phyloP scores from a whole-genome alignment of 192 early-diverging fungal species.

The Entophlyctis luteolus region DNA sequence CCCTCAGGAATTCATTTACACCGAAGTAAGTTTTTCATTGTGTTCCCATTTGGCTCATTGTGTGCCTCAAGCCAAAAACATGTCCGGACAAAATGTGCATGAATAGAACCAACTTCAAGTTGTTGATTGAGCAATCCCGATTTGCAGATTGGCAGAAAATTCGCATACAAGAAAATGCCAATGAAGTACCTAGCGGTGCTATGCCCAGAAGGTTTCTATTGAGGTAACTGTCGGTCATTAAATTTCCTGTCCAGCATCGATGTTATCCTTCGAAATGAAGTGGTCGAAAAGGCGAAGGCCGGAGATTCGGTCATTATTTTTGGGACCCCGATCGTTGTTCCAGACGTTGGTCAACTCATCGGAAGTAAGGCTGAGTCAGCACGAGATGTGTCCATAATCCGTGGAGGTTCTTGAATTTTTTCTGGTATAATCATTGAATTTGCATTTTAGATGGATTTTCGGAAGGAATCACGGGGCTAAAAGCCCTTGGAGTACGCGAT shows the following conservation, averaged over 20 bases:
- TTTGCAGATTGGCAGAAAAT: conserved; percentile 98
- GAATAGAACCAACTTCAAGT: conserved; percentile 74
- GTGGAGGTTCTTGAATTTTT: conserved; percentile 25
- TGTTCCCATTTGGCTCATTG: too few relatives aligned
- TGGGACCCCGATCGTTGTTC: conserved; percentile 86
- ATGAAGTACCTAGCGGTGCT: conserved; percentile 92
- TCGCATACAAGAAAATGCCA: conserved; percentile 90
- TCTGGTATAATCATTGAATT: conserved; percentile 14
- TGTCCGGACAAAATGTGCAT: conserved; percentile 79
- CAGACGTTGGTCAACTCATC: conserved; percentile 81
- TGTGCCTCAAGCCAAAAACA: conserved; percentile 80
- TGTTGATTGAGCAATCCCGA: conserved; percentile 76
- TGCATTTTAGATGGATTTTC: conserved; percentile 54
- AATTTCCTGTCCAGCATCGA: conserved; percentile 60
- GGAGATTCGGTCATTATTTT: conserved; percentile 88
- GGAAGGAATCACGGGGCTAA: conserved; percentile 81
- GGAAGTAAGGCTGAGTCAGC: conserved; percentile 57
- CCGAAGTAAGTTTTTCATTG: conserved; percentile 57
- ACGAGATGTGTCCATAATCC: conserved; percentile 41
- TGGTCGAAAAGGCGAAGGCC: conserved; percentile 92
- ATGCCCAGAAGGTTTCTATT: conserved; percentile 87
- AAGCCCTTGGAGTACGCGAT: conserved; percentile 84
- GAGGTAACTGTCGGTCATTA: not conserved
- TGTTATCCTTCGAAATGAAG: conserved; percentile 87
- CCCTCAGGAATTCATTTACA: conserved; percentile 95